Percentiles rank a stretch among this genome's conserved stretches.
phyloP scores from a whole-genome alignment of 2,329 filamentous ascomycete species.

The Penicillium corylophilum region DNA sequence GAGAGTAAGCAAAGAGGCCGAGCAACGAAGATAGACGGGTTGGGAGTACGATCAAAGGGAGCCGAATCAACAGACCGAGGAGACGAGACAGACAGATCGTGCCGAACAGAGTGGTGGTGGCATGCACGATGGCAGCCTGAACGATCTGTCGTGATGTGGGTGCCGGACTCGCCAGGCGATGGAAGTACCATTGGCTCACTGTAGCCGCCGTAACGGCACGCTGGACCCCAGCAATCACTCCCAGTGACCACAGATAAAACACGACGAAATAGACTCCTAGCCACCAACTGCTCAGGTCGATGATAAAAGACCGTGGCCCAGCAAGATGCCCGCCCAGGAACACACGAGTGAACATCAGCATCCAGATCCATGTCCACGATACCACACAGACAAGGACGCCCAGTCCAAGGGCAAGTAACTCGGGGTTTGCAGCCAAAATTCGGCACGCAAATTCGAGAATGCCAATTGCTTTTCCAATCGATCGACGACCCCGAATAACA shows the following conservation, averaged over 20 bases:
- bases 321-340: slow-evolving; percentile 90
- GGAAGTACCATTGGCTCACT: slow-evolving; percentile 98
- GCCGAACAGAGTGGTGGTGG: slow-evolving; percentile 82
- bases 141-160: slow-evolving; percentile 80
- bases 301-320: slow-evolving; percentile 65
- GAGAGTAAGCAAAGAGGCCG: slow-evolving; percentile 70
- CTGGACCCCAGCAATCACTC: slow-evolving; percentile 83
- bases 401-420: slow-evolving; percentile 80
- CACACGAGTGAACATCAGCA: slow-evolving; percentile 92
- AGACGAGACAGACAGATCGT: slow-evolving; percentile 88
- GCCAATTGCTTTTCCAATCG: slow-evolving; percentile 76
- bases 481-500: slow-evolving; percentile 74
- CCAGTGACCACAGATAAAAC: slow-evolving; percentile 93
- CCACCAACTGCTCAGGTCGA: slow-evolving; percentile 91
- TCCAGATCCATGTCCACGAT: slow-evolving; percentile 92
- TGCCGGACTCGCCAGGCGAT: slow-evolving; percentile 76
- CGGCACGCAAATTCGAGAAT: slow-evolving; percentile 91
- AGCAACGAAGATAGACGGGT: slow-evolving; percentile 68
- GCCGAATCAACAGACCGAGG: slow-evolving; percentile 73
- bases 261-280: slow-evolving; percentile 87
- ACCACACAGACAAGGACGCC: slow-evolving; percentile 72
- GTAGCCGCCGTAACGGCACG: slow-evolving; percentile 89
- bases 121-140: slow-evolving; percentile 76
- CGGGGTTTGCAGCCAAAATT: slow-evolving; percentile 81
- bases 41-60: slow-evolving; percentile 82